Percentiles rank a stretch among this genome's conserved stretches.
phyloP scores from a whole-genome alignment of 2,329 filamentous ascomycete species.

The Purpureocillium takamizusanense region DNA sequence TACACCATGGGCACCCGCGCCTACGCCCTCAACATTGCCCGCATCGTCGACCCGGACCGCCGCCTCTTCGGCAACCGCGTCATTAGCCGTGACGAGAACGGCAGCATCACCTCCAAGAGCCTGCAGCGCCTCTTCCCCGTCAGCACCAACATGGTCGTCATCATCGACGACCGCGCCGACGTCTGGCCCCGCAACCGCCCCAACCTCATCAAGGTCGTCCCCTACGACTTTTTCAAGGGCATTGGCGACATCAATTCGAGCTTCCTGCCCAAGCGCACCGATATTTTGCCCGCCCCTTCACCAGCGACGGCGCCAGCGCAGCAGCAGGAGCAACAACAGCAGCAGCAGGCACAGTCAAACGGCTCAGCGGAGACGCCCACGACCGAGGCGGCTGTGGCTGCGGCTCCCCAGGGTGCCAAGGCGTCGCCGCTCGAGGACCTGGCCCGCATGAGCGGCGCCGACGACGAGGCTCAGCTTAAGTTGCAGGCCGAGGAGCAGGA shows the following conservation, averaged over 20 bases:
- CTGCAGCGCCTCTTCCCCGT: slow-evolving; percentile 88
- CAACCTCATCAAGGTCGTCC: slow-evolving; percentile 88
- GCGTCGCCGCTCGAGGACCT: slow-evolving; percentile 58
- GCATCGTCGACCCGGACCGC: slow-evolving; percentile 83
- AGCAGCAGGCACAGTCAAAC: slow-evolving; percentile 10
- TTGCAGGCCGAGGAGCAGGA: slow-evolving; percentile 80
- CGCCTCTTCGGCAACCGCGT: slow-evolving; percentile 91
- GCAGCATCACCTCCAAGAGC: slow-evolving; percentile 83
- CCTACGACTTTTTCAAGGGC: slow-evolving; percentile 96
- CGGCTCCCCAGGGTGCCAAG: slow-evolving; percentile 42
- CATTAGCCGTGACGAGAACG: slow-evolving; percentile 94
- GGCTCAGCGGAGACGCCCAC: slow-evolving; percentile 1
- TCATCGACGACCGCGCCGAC: slow-evolving; percentile 94
- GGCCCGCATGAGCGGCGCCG: slow-evolving; percentile 64
- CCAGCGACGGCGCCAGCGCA: background rate
- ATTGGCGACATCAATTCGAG: slow-evolving; percentile 98
- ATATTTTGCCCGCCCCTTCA: slow-evolving; percentile 30
- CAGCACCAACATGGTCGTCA: slow-evolving; percentile 97
- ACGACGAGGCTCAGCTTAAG: slow-evolving; percentile 59
- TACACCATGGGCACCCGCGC: slow-evolving; percentile 98
- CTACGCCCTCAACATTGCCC: slow-evolving; percentile 87
- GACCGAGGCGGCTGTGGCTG: slow-evolving; percentile 9
- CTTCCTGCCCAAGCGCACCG: slow-evolving; percentile 74
- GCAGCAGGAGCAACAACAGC: background rate
- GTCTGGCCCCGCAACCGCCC: slow-evolving; percentile 87